Evolutionary conservation across 441 rosid genomes (phyloP), one percentile per base, ranked within the genome.

Genomic region (Gossypium laxum): DNA sequence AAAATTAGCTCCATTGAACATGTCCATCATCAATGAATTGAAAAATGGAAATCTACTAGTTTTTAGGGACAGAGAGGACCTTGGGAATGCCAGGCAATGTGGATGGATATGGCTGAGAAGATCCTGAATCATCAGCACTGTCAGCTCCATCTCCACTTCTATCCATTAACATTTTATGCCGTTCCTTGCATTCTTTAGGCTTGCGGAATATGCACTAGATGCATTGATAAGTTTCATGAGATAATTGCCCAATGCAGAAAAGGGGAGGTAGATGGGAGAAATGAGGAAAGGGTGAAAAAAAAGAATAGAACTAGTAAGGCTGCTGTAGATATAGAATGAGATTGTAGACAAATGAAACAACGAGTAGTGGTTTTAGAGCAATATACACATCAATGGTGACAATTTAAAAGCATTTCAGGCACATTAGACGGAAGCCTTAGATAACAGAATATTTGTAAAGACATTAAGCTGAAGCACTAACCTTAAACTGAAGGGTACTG

Each of bases 41-140:
- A 72, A 61, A 65, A n/a, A 5, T 26, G 48, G 18, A 34, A 22
- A 60, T 47, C 34, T 58, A 54, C 17, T 24, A 62, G 60, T 4
- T 68, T 30, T 38, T 48, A 5, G 34, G 21, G 26, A 21, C 8
- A 26, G 45, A 72, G 61, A 64, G 64, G 74, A 85, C 99, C 98
- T 90, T 93, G 5, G 99, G 99, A 55, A 96, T 96, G 83, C 99
- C 99, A 74, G 98, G 99, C 81, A 96, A 86, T 70, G 98, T 89
- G 71, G 99, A 95, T 47, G 99, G 99, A 81, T 96, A 96, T 78
- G 99, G 82, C 82, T 89, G 98, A 74, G 98, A 93, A 74, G 92
- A 88, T 67, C 98, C 97, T 52, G 98, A 93, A 83, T 96, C 99
- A 80, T 96, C 99, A 74, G 97, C 97, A 79, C 98, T 96, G 77